Conservation (phyloP, 192 early-diverging fungal species). For the Helicostylum pulchrum region DNA sequence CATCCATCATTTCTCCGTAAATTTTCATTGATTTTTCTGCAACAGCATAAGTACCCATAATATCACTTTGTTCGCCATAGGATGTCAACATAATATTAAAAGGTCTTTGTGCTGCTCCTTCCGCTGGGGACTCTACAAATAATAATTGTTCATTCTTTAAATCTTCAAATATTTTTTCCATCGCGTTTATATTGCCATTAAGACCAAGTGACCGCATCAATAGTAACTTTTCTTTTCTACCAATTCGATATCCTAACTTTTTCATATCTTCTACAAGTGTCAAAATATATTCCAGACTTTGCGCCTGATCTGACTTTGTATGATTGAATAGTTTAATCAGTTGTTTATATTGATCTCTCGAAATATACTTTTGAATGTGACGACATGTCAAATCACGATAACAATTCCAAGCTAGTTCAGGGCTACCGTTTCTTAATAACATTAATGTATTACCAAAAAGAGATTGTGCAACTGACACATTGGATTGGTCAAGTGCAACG, state of each 20-base stretch:
- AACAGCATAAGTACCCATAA: constrained; percentile 1
- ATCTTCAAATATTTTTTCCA: constrained; percentile 30
- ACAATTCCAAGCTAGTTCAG: constrained; percentile 33
- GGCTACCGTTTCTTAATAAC: constrained; percentile 11
- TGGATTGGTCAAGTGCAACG: constrained; percentile 32
- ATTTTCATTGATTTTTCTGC: constrained; percentile 61
- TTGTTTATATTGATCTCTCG: constrained; percentile 24
- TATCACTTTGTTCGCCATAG: constrained; percentile 9
- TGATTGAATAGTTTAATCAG: constrained; percentile 28
- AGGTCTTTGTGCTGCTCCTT: constrained; percentile 15
- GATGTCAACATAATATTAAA: constrained; percentile 22
- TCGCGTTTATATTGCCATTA: constrained; percentile 27
- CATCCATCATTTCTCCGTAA: constrained; percentile 56
- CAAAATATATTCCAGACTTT: constrained; percentile 23
- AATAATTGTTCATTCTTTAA: constrained; percentile 13
- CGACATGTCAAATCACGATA: constrained; percentile 29
- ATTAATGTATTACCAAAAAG: constrained; percentile 21
- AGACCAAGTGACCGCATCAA: constrained; percentile 31
- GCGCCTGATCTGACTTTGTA: neutral
- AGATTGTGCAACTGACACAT: constrained; percentile 23
- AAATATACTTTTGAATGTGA: constrained; percentile 23
- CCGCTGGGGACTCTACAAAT: neutral
- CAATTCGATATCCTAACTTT: constrained; percentile 22
- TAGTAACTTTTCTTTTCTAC: constrained; percentile 25
- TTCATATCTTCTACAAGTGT: constrained; percentile 37